Percentiles rank a stretch among this genome's conserved stretches.
Conservation (phyloP, 202 grass and related monocot genomes). For the Dendrocalamus latiflorus region DNA sequence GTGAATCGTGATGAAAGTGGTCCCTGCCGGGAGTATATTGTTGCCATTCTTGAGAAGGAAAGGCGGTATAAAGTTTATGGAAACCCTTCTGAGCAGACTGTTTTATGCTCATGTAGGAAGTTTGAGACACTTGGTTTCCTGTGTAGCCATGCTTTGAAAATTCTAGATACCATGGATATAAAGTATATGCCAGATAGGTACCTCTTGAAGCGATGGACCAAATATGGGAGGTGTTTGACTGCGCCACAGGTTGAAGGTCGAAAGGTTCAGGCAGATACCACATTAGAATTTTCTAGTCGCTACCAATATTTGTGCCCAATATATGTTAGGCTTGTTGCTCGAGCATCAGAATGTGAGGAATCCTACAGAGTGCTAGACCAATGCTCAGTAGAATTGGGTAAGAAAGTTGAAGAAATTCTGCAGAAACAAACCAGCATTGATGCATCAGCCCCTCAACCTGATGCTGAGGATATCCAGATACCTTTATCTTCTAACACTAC, state of each 20-base stretch:
- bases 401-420: conserved; percentile 47
- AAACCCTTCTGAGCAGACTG: conserved; percentile 44
- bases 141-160: conserved; percentile 61
- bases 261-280: conserved; percentile 39
- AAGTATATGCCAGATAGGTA: conserved; percentile 52
- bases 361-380: conserved; percentile 43
- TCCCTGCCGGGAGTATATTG: conserved; percentile 41
- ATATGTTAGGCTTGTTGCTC: conserved; percentile 42
- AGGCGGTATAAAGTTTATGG: conserved; percentile 48
- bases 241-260: conserved; percentile 18
- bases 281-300: conserved; percentile 49
- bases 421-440: conserved; percentile 49
- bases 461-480: conserved; percentile 28
- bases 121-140: conserved; percentile 61
- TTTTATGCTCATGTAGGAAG: conserved; percentile 54
- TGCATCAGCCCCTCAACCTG: conserved; percentile 19
- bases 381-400: conserved; percentile 36
- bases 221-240: conserved; percentile 32
- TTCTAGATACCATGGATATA: conserved; percentile 61
- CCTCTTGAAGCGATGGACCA: conserved; percentile 55
- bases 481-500: conserved; percentile 32
- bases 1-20: conserved; percentile 42
- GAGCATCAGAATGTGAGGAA: conserved; percentile 56
- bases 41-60: conserved; percentile 50
- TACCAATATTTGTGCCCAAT: conserved; percentile 50